Conservation (phyloP, 2,329 filamentous ascomycete genomes). For the Didymella pomorum region DNA sequence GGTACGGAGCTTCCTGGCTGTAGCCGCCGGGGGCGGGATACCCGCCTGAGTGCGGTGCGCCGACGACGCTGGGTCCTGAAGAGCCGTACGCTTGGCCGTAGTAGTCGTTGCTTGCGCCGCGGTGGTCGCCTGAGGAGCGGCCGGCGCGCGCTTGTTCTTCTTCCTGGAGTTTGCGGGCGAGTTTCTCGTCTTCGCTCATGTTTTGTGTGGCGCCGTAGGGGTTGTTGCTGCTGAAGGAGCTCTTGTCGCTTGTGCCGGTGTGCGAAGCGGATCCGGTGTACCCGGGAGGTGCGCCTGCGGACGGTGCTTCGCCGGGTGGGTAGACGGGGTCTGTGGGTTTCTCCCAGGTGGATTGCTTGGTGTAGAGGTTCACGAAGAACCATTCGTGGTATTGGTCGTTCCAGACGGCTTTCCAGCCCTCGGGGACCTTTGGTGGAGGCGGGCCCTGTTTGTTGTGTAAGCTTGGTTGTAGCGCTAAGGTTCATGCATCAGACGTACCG, state of each 20-base stretch:
- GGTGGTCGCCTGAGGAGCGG: conserved; percentile 51
- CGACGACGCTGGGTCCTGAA: conserved; percentile 17
- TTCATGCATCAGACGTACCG: conserved; percentile 32
- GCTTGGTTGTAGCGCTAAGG: conserved; percentile 7
- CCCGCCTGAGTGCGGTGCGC: conserved; percentile 9
- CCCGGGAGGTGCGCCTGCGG: conserved; percentile 66
- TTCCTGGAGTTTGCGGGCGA: conserved; percentile 80
- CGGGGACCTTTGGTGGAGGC: conserved; percentile 69
- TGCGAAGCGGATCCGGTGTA: conserved; percentile 44
- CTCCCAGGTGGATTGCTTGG: conserved; percentile 91
- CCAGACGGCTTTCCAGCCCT: conserved; percentile 86
- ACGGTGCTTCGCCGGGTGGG: conserved; percentile 65
- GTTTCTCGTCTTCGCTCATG: conserved; percentile 72
- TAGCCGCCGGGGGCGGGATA: conserved; percentile 26
- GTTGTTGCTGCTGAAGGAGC: conserved; percentile 66
- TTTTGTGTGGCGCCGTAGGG: conserved; percentile 62
- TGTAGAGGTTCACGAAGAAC: conserved; percentile 91
- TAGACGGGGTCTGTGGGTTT: conserved; percentile 75
- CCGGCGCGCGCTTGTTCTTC: conserved; percentile 75
- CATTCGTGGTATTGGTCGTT: conserved; percentile 89
- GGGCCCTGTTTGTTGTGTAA: conserved; percentile 51
- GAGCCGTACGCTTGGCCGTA: conserved; percentile 47
- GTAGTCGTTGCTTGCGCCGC: conserved; percentile 58
- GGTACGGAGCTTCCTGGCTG: conserved; percentile 37
- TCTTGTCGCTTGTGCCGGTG: conserved; percentile 56